Evolutionary conservation across 352 stramenopile genomes (phyloP), one percentile per base, ranked within the genome.

Genomic region (Phytophthora pseudosyringae): DNA sequence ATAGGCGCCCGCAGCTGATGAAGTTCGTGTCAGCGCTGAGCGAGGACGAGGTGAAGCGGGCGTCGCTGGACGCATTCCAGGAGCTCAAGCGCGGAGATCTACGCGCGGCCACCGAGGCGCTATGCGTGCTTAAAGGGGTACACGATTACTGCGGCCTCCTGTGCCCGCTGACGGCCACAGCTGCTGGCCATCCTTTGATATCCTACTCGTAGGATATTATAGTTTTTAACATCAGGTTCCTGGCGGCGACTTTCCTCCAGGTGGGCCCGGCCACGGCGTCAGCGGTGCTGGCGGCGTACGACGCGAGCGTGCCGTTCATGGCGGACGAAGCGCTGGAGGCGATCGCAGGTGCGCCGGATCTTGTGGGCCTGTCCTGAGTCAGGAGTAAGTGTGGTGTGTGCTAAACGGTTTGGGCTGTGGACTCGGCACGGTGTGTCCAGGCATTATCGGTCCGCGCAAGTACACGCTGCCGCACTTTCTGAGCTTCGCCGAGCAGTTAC

Each of bases 391-490:
- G 35, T 38, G 18, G 36, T 25, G 35, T 38, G 18, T 31, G 35
- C 13, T 66, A 35, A 21, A 57, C 10, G 26, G 11, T 46, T 51
- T 15, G 29, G 41, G 11, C 29, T 28, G 21, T 1, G 21, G 21
- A 21, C 21, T 38, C 4, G 45, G 32, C 11, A 45, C 59, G 21
- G 7, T 65, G 16, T 46, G 10, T 44, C n/a, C 44, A 90, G 81
- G 61, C 3, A 64, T 83, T 36, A 94, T 94, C 44, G 83, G 83
- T 13, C 59, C 81, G 25, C 81, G 82, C 36, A 90, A 94, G 71
- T 94, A 94, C 71, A 94, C 83, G 29, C 66, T 94, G 10, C 28
- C 73, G 35, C 86, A 93, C 60, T 92, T 87, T 72, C 48, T 92
- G 32, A 80, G 44, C n/a, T 90, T 91, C 31, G 70, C 61, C 15